Base-by-base conservation (phyloP, 352 stramenopile genomes). In the Globisporangium parvum region DNA sequence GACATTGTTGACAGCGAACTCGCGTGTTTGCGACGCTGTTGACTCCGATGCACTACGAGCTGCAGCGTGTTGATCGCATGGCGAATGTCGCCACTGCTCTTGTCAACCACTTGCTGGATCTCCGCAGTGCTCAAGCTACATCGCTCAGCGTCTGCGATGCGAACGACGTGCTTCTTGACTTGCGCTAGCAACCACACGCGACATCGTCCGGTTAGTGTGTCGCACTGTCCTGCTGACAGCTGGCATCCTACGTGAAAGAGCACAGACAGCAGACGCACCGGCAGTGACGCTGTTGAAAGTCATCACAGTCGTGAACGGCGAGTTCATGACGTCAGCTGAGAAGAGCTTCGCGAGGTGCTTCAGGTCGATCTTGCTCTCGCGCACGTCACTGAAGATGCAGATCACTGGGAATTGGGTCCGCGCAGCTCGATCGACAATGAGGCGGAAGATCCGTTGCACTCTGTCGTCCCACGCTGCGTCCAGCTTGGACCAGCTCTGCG, bases 41-140 rank as follows among this genome's bases (percentile, higher is more conserved):
- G 35, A 6, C 37, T 48, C 33, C 23, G 48, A 15, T 58, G 49
- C 5, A 8, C 57, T 3, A 59, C 42, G 0, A 91, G 31, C 37
- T 95, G 85, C 20, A 90, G 60, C 73, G 77, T 90, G 44, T 95
- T 90, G 18, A 91, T 68, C 15, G 85, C 80, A 45, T 95, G 74
- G 0, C 85, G 82, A 9, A 95, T 76, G 63, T 95, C 85, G 4
- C 85, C 85, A 51, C 84, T 71, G 52, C 80, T 85, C 21, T 55
- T 63, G 31, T 88, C 77, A 20, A 90, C 66, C 9, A 92, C 66
- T 11, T 75, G 64, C 9, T 75, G 56, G 4, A 92, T 55, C 18
- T 77, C 69, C 20, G 50, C 8, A 0, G 66, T n/a, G 8, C 56
- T 62, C 4, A 78, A 46, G 8, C 45, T 55, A 26, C 59, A 67